Evolutionary conservation across 2,329 filamentous ascomycete genomes (phyloP).

Genomic region (Hypoxylon sp.): DNA sequence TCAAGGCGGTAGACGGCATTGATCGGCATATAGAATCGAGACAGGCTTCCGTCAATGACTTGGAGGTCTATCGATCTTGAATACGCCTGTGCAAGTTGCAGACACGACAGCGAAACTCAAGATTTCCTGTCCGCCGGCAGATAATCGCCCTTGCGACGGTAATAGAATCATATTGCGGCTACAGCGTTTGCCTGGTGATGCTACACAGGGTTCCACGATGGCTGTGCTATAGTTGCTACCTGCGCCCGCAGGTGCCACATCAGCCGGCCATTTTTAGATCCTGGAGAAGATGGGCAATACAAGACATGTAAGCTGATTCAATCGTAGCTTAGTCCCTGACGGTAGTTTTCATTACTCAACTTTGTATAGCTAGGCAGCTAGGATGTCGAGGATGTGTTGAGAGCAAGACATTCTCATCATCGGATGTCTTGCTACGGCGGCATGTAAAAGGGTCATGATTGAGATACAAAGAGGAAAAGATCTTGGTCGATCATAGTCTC

Average conservation of each 20-base stretch:
- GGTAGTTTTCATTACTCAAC: too few relatives aligned
- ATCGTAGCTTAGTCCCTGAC: not conserved
- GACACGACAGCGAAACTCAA: not conserved
- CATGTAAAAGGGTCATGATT: not conserved
- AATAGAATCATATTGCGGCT: not conserved
- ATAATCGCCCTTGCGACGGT: not conserved
- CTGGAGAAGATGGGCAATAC: not conserved
- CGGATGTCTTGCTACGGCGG: not conserved
- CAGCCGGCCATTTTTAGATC: slow-evolving; percentile 21
- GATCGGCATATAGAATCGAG: not conserved
- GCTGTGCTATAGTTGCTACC: not conserved
- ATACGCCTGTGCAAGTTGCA: not conserved
- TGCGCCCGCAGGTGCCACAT: slow-evolving; percentile 2
- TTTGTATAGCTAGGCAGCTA: too few relatives aligned
- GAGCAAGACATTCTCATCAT: too few relatives aligned
- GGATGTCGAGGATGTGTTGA: too few relatives aligned
- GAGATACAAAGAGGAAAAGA: slow-evolving; percentile 8
- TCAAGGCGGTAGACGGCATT: not conserved
- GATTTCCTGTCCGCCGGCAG: not conserved
- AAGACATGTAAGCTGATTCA: slow-evolving; percentile 8
- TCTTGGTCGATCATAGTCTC: slow-evolving; percentile 24
- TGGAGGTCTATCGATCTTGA: too few relatives aligned
- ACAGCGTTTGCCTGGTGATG: not conserved
- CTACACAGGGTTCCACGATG: slow-evolving; percentile 4
- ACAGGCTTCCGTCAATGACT: not conserved